Percentiles rank a stretch among this genome's conserved stretches.
These are phyloP conservation scores for Wallemia ichthyophaga DNA, from an alignment of 1,284 basidiomycete genomes.

Conservation along the genomic window DNA sequence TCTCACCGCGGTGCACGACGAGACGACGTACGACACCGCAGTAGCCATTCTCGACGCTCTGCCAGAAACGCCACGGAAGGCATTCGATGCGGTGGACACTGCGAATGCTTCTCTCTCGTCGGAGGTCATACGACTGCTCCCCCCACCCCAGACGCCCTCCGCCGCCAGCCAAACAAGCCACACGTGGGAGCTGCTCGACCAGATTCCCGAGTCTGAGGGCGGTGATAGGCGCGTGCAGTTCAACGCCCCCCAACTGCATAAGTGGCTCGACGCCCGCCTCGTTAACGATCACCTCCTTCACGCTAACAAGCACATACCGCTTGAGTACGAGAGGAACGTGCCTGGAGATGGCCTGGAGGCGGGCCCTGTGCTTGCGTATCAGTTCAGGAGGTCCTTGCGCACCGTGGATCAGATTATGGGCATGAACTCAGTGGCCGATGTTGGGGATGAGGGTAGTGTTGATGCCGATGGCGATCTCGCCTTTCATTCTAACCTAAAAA, in stretches of 20 bases:
- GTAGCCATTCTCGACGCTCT: no score
- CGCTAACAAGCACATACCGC: neutral
- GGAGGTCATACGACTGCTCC: neutral
- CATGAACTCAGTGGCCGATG: no score
- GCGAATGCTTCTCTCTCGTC: neutral
- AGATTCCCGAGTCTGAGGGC: neutral
- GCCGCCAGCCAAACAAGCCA: neutral
- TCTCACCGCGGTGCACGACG: neutral
- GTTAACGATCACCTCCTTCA: neutral
- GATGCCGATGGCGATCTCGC: no score
- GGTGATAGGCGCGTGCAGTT: neutral
- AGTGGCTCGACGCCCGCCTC: neutral
- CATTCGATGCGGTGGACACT: no score
- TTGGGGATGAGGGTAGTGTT: no score
- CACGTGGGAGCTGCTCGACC: neutral
- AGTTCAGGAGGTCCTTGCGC: neutral
- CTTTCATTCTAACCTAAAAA: neutral
- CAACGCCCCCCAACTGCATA: neutral
- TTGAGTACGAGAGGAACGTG: neutral
- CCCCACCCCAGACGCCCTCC: neutral
- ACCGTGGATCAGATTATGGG: neutral
- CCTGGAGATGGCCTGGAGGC: neutral
- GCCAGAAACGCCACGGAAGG: no score
- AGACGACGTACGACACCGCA: no score
- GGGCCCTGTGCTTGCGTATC: neutral